Evolutionary conservation across 495 filamentous ascomycete species (phyloP), one percentile per base, ranked within the genome.

Genomic region (Bathelium albidoporum): DNA sequence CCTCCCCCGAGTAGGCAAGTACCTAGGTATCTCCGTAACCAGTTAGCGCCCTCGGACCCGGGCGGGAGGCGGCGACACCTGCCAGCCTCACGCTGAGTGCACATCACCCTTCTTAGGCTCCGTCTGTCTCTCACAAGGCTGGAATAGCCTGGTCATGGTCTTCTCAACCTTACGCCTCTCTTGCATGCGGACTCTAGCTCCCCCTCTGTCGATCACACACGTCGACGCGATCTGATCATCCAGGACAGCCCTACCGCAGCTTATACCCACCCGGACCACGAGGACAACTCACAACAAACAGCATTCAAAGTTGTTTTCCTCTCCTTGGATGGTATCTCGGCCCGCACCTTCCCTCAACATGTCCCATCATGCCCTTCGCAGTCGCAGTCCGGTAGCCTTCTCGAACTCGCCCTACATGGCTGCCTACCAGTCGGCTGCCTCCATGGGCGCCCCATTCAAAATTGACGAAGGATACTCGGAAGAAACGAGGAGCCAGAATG

Each of bases 381-480:
- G 29, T 24, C 1, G 36, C 22, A 36, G 32, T 36, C 20, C 26
- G 14, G 58, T 43, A 11, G n/a, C 60, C 10, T 29, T 28, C 41
- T 9, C 34, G 16, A 59, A 44, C 39, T 10, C 24, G 29, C 34
- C 49, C 32, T 22, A 26, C 64, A 29, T 59, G 1, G 32, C 28
- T 36, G 34, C 29, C 59, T 53, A 18, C 29, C 59, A 60, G 44
- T 32, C 62, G 10, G 22, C 58, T 18, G 16, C 58, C 1, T 32
- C 60, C 24, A 61, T 61, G 53, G 26, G 31, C 20, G 26, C 58
- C 26, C 60, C 81, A 26, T 82, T 79, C 69, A 82, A 77, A 68
- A 72, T 85, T 39, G 84, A 87, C 71, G 85, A 87, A 74, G 85
- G 85, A 41, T 87, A 85, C 68, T 83, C 84, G 22, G 84, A 86